Evolutionary conservation across 1,284 basidiomycete genomes (phyloP).

Genomic region (Ustilago nuda): DNA sequence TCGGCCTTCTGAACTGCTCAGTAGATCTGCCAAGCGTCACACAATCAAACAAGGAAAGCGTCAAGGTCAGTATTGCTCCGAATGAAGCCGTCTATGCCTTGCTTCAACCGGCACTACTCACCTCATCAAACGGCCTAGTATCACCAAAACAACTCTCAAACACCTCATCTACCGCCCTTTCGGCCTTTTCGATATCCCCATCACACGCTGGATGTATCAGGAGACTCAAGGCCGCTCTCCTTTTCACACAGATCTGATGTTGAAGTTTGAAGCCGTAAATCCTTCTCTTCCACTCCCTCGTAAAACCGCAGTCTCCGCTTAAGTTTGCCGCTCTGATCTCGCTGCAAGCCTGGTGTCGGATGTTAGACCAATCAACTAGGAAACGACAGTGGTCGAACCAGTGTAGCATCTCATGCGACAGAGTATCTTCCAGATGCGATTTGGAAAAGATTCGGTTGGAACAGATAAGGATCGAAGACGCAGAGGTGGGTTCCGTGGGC

Average conservation of each 20-base stretch:
- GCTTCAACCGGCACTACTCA: conserved; percentile 64
- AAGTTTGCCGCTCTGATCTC: conserved; percentile 94
- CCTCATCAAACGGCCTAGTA: conserved; percentile 96
- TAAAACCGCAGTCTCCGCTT: conserved; percentile 71
- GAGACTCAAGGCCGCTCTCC: conserved; percentile 86
- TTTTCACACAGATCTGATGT: conserved; percentile 86
- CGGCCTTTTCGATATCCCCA: conserved; percentile 78
- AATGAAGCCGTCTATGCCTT: neutral
- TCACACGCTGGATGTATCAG: conserved; percentile 83
- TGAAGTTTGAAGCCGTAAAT: conserved; percentile 84
- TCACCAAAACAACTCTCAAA: conserved; percentile 96
- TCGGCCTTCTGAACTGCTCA: conserved; percentile 3
- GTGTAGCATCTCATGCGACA: conserved; percentile 94
- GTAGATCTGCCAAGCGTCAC: conserved; percentile 48
- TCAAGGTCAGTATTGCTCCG: neutral
- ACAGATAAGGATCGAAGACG: conserved; percentile 63
- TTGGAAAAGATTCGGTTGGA: conserved; percentile 74
- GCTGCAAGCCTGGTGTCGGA: conserved; percentile 93
- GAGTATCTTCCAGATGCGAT: conserved; percentile 89
- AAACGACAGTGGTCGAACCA: conserved; percentile 95
- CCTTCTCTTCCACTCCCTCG: conserved; percentile 18
- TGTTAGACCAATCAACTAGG: conserved; percentile 88
- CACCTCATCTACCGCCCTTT: conserved; percentile 91
- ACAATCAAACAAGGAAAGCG: neutral
- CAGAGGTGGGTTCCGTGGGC: conserved; percentile 35